Evolutionary conservation across 2,329 filamentous ascomycete genomes (phyloP).

Genomic region (Penicillium brasilianum): DNA sequence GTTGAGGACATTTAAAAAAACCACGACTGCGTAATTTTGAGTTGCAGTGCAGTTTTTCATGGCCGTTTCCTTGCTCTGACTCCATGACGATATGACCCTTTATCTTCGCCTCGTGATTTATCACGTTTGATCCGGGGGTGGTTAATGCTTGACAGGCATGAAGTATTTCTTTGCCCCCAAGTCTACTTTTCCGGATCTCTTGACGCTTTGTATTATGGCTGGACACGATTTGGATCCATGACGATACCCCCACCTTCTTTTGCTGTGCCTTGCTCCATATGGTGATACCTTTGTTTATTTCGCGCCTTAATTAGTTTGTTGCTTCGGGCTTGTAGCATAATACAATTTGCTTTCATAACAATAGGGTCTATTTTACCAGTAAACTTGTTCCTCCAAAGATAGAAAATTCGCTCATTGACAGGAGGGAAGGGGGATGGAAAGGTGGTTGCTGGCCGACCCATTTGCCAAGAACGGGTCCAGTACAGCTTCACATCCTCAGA

Average conservation of each 20-base stretch:
- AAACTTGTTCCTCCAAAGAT: not conserved
- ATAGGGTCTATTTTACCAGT: not conserved
- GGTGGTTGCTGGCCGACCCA: not conserved
- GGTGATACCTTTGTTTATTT: slow-evolving; percentile 10
- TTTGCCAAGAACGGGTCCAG: not conserved
- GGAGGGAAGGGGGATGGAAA: not conserved
- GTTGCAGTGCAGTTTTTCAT: not conserved
- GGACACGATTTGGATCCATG: slow-evolving; percentile 22
- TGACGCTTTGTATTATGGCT: slow-evolving; percentile 26
- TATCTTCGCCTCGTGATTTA: slow-evolving; percentile 22
- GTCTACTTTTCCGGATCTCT: slow-evolving; percentile 3
- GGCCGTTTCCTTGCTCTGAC: not conserved
- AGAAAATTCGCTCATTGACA: not conserved
- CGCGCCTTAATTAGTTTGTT: not conserved
- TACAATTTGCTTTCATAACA: not conserved
- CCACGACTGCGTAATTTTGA: not conserved
- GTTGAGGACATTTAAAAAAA: slow-evolving; percentile 79
- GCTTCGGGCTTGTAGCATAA: not conserved
- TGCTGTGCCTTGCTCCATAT: slow-evolving; percentile 17
- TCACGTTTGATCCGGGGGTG: slow-evolving; percentile 7
- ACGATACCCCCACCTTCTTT: slow-evolving; percentile 44
- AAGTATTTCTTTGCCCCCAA: not conserved
- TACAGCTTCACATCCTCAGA: not conserved
- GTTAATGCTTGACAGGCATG: not conserved
- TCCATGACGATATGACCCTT: slow-evolving; percentile 27